A percentile compares a stretch with the other conserved stretches of the same genome.
These are phyloP conservation scores for Cutaneotrichosporon sp. DNA, from an alignment of 1,284 basidiomycete genomes.

Conservation along the genomic window DNA sequence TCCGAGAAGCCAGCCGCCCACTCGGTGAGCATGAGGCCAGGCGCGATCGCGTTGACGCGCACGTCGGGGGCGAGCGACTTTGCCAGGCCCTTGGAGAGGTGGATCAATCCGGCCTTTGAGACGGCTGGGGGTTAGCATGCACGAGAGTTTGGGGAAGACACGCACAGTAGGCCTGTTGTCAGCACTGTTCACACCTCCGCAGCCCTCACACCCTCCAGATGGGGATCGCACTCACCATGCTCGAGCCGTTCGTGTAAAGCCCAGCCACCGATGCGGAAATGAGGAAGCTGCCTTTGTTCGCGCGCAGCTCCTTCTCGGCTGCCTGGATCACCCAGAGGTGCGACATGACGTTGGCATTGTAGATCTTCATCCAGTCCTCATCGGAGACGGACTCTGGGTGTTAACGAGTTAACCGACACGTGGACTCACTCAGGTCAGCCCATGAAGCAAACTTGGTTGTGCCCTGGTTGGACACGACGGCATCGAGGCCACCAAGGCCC, in stretches of 20 bases:
- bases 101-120: conserved; percentile 30
- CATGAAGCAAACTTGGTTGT: conserved; percentile 30
- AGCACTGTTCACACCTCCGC: not conserved
- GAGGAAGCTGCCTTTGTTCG: conserved; percentile 27
- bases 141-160: not conserved
- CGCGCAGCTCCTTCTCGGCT: conserved; percentile 24
- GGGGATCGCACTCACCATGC: conserved; percentile 26
- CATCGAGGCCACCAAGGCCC: conserved; percentile 30
- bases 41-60: conserved; percentile 31
- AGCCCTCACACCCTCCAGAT: not conserved
- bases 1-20: conserved; percentile 29
- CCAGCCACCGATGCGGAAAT: conserved; percentile 29
- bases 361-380: conserved; percentile 31
- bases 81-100: conserved; percentile 31
- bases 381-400: conserved; percentile 26
- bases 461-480: conserved; percentile 30
- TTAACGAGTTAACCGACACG: not conserved
- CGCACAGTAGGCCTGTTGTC: conserved; percentile 11
- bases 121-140: conserved; percentile 8
- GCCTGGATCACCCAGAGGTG: conserved; percentile 35
- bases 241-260: conserved; percentile 28
- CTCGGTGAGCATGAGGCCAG: conserved; percentile 33
- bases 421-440: conserved; percentile 30
- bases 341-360: conserved; percentile 29
- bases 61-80: conserved; percentile 28